These are phyloP conservation scores for Fusarium protoensiforme DNA, from an alignment of 2,329 filamentous ascomycete genomes.

Conservation along the genomic window DNA sequence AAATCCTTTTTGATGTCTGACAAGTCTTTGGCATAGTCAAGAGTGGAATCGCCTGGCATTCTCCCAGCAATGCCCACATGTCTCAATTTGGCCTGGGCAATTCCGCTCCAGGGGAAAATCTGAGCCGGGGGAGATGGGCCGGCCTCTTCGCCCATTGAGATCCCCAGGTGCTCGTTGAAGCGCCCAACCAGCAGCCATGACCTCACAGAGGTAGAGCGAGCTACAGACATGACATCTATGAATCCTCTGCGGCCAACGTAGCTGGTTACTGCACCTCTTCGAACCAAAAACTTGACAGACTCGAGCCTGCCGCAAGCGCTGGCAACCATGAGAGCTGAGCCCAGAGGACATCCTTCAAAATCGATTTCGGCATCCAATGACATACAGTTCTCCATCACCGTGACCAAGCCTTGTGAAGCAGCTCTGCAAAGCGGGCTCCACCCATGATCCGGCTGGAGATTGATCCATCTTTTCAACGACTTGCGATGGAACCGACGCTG, in stretches of 20 bases:
- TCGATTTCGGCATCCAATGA: slow-evolving; percentile 5
- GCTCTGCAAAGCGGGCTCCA: slow-evolving; percentile 27
- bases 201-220: neutral
- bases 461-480: neutral
- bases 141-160: neutral
- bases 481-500: neutral
- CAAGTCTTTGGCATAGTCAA: neutral
- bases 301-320: slow-evolving; percentile 10
- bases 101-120: neutral
- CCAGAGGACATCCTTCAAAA: slow-evolving; percentile 16
- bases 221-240: neutral
- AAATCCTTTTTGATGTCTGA: neutral
- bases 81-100: neutral
- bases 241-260: neutral
- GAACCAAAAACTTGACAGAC: slow-evolving; percentile 2
- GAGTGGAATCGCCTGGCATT: neutral
- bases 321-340: slow-evolving; percentile 25
- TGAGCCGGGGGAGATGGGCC: neutral
- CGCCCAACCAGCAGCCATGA: neutral
- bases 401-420: neutral
- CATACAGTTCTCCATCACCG: slow-evolving; percentile 8
- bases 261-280: neutral
- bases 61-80: neutral
- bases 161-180: neutral
- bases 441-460: slow-evolving; percentile 10